Evolutionary conservation across 2,329 filamentous ascomycete genomes (phyloP).

Genomic region (Escovopsis weberi): DNA sequence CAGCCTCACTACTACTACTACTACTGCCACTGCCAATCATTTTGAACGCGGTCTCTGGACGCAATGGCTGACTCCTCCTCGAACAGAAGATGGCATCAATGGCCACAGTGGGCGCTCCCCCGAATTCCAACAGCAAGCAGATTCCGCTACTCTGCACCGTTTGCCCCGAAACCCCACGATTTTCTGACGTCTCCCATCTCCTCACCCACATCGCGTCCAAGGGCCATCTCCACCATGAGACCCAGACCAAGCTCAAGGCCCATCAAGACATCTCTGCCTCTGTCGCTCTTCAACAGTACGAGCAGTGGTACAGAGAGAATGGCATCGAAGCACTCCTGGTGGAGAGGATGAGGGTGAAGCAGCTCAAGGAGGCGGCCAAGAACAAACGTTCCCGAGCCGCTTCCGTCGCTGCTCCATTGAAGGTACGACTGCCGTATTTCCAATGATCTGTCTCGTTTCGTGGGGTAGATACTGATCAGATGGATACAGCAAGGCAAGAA

Average conservation of each 20-base stretch:
- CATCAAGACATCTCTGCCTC: conserved; percentile 52
- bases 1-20: neutral
- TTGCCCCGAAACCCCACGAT: conserved; percentile 64
- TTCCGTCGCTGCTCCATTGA: conserved; percentile 8
- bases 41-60: neutral
- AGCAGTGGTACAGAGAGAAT: conserved; percentile 63
- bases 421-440: conserved; percentile 7
- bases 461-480: neutral
- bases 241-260: conserved; percentile 63
- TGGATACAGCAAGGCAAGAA: conserved; percentile 4
- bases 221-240: conserved; percentile 73
- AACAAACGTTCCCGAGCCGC: conserved; percentile 26
- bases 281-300: conserved; percentile 49
- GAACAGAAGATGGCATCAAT: conserved; percentile 25
- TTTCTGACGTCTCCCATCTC: conserved; percentile 83
- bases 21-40: neutral
- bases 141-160: conserved; percentile 69
- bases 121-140: conserved; percentile 13
- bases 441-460: neutral
- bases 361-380: conserved; percentile 47
- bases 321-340: conserved; percentile 60
- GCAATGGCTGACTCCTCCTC: conserved; percentile 2
- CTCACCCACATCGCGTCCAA: conserved; percentile 89
- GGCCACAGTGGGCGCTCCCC: conserved; percentile 8
- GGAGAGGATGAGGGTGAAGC: conserved; percentile 63